Evolutionary conservation across 108 stramenopile genomes (phyloP).

Genomic region (Nitzschia sp.): DNA sequence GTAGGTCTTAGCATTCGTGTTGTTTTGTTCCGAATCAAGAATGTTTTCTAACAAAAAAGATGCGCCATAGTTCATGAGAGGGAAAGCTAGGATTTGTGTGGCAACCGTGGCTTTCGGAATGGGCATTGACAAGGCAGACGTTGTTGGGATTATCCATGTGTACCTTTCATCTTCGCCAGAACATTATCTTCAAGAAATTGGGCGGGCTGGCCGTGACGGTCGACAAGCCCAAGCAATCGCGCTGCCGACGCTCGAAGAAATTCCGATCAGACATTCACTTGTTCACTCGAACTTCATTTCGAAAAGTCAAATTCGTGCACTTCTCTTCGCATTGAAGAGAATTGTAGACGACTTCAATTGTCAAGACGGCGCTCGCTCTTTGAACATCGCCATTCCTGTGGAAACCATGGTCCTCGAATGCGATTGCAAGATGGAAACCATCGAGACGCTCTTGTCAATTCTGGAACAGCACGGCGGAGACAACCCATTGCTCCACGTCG

Average conservation of each 20-base stretch:
- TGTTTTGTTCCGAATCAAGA: too few species aligned
- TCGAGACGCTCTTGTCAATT: slow-evolving; percentile 81
- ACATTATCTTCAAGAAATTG: slow-evolving; percentile 97
- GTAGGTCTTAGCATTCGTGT: slow-evolving; percentile 29
- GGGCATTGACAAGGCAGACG: slow-evolving; percentile 97
- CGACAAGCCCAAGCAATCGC: slow-evolving; percentile 73
- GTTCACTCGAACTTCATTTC: slow-evolving; percentile 74
- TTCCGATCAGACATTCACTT: slow-evolving; percentile 70
- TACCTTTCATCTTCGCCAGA: slow-evolving; percentile 90
- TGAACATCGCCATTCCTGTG: slow-evolving; percentile 57
- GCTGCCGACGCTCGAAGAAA: slow-evolving; percentile 72
- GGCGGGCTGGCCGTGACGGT: slow-evolving; percentile 96
- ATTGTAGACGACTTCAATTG: not conserved
- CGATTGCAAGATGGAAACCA: slow-evolving; percentile 85
- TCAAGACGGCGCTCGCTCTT: not conserved
- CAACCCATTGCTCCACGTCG: slow-evolving; percentile 55
- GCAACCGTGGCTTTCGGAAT: slow-evolving; percentile 97
- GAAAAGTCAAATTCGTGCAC: slow-evolving; percentile 54
- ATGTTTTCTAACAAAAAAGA: too few species aligned
- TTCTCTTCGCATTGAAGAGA: slow-evolving; percentile 32
- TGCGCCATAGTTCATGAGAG: slow-evolving; percentile 66
- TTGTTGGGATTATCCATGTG: slow-evolving; percentile 84
- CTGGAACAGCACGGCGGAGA: slow-evolving; percentile 60
- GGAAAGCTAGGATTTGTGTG: slow-evolving; percentile 88
- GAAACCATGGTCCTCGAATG: slow-evolving; percentile 39